Evolutionary conservation across 2,329 filamentous ascomycete species (phyloP).

Genomic region (Rutstroemia sp.): DNA sequence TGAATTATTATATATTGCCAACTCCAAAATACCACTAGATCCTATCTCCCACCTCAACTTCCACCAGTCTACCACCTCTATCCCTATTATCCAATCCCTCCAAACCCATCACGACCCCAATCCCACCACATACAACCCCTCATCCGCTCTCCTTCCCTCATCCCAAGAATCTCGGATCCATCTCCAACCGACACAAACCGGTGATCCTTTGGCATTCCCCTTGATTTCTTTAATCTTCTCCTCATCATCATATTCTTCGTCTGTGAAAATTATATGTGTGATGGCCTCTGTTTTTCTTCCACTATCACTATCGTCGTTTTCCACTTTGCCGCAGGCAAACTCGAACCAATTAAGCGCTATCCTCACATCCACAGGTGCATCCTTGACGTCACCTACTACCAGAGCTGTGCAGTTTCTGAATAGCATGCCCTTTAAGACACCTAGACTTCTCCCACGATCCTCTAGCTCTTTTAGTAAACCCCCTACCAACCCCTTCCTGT

Average conservation of each 20-base stretch:
- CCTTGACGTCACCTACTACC: slow-evolving; percentile 28
- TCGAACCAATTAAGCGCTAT: slow-evolving; percentile 50
- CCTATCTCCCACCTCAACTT: no score
- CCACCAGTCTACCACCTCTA: no score
- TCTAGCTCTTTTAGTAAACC: slow-evolving; percentile 49
- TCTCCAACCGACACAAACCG: slow-evolving; percentile 57
- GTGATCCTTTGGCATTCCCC: slow-evolving; percentile 38
- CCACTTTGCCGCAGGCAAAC: slow-evolving; percentile 58
- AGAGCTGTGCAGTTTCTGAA: slow-evolving; percentile 36
- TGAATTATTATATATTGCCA: no score
- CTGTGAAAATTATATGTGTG: slow-evolving; percentile 65
- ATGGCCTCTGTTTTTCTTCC: slow-evolving; percentile 44
- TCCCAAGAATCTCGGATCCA: slow-evolving; percentile 82
- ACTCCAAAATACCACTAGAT: no score
- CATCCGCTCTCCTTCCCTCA: slow-evolving; percentile 71
- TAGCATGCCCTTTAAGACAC: slow-evolving; percentile 41
- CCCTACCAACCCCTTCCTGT: slow-evolving; percentile 38
- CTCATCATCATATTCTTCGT: slow-evolving; percentile 34
- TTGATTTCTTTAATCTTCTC: slow-evolving; percentile 33
- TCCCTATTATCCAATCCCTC: no score
- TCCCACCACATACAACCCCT: slow-evolving; percentile 49
- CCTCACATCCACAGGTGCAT: slow-evolving; percentile 30
- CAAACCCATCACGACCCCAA: no score
- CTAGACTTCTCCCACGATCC: slow-evolving; percentile 43
- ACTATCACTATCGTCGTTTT: slow-evolving; percentile 30